Evolutionary conservation across 2,329 filamentous ascomycete species (phyloP).

Genomic region (Tolypocladium sp.): DNA sequence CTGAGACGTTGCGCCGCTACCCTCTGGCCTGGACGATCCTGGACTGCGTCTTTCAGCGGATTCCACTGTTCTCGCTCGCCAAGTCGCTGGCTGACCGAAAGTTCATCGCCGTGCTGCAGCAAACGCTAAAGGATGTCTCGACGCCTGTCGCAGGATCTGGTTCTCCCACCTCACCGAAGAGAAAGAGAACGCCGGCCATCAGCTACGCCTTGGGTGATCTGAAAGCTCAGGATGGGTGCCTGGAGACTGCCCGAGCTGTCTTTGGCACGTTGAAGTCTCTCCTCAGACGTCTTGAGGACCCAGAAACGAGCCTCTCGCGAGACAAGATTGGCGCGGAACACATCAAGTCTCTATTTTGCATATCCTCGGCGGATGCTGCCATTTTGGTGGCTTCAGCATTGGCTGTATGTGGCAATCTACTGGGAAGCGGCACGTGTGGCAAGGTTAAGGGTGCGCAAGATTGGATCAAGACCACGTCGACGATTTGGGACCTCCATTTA

Average conservation of each 20-base stretch:
- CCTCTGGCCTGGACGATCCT: constrained; percentile 54
- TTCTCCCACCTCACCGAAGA: constrained; percentile 24
- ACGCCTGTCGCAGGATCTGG: constrained; percentile 16
- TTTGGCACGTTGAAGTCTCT: constrained; percentile 37
- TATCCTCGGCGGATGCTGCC: constrained; percentile 36
- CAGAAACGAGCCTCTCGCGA: constrained; percentile 24
- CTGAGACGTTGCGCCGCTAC: constrained; percentile 45
- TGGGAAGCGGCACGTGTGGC: constrained; percentile 21
- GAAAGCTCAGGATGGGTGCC: constrained; percentile 27
- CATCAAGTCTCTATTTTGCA: constrained; percentile 46
- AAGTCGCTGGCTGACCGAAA: constrained; percentile 61
- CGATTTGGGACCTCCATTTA: constrained; percentile 46
- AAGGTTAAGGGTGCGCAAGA: constrained; percentile 26
- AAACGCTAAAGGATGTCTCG: constrained; percentile 52
- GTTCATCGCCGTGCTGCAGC: constrained; percentile 57
- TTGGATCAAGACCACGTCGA: constrained; percentile 38
- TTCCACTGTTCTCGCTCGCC: constrained; percentile 61
- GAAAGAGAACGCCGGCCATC: constrained; percentile 32
- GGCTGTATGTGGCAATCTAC: constrained; percentile 30
- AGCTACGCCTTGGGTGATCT: constrained; percentile 30
- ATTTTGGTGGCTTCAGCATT: constrained; percentile 36
- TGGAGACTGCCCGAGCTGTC: constrained; percentile 37
- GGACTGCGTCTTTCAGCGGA: constrained; percentile 48
- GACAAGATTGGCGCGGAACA: constrained; percentile 47
- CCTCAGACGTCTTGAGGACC: constrained; percentile 32